Evolutionary conservation across 176 grass and related monocot genomes (phyloP), one percentile per base, ranked within the genome.

Genomic region (barley (Hordeum vulgare)): DNA sequence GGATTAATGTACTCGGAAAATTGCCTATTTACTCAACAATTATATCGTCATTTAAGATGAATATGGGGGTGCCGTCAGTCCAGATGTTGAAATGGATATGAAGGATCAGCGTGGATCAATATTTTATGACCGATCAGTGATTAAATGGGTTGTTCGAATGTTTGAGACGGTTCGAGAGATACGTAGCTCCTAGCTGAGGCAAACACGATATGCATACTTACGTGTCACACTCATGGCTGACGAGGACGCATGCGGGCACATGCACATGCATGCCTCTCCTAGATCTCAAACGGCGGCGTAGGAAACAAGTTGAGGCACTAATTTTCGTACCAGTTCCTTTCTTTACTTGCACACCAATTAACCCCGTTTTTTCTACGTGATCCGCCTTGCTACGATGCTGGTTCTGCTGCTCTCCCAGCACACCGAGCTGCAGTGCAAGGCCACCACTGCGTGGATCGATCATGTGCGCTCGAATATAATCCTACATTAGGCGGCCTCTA

Each of bases 291-390:
- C 73, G 39, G 8, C 39, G 39, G 39, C 39, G 39, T 40, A 40
- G 39, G 8, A 40, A 40, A 29, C 57, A 83, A 82, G 59, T 39
- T 18, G 20, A 2, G 6, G 7, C 39, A 40, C 39, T 40, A 8
- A 40, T 40, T 40, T 39, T 7, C 6, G 29, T 35, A 37, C 26
- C 9, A 8, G 26, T 28, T 69, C 61, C 36, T 47, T 87, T 41
- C 73, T 82, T 83, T 77, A 25, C 39, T 78, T 83, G 64, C 73
- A 77, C 53, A 53, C 40, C 63, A 71, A 37, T 29, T 12, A 51
- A 62, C 39, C 17, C 28, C 8, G 3, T 31, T 31, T 75, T 33
- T 63, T 62, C n/a, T 18, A 41, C 27, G 11, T 9, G 26, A 12
- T 24, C 9, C 29, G 26, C 23, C 49, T 12, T 83, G 86, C 29